phyloP scores from a whole-genome alignment of 495 filamentous ascomycete genomes.

The Aspergillus hancockii region DNA sequence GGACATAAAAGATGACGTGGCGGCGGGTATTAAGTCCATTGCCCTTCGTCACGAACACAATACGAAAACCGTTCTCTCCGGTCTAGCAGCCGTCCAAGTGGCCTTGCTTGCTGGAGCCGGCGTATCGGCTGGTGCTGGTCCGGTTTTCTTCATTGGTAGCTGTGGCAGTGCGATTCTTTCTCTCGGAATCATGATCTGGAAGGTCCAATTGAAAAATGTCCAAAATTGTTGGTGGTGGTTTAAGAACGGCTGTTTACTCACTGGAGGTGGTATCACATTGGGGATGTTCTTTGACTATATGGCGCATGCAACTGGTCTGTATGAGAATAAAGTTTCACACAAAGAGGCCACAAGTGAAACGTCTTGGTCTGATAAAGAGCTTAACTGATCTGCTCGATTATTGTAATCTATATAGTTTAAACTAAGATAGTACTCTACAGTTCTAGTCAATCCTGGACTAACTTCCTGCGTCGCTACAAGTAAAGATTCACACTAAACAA shows the following conservation, averaged over 20 bases:
- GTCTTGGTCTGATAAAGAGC: neutral
- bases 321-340: constrained; percentile 14
- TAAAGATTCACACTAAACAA: too few species aligned
- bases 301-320: constrained; percentile 34
- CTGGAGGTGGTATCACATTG: constrained; percentile 64
- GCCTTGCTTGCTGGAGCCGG: constrained; percentile 80
- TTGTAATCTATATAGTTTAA: neutral
- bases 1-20: constrained; percentile 92
- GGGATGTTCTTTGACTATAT: constrained; percentile 67
- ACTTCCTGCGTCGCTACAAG: too few species aligned
- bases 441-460: too few species aligned
- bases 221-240: constrained; percentile 99
- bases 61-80: constrained; percentile 82
- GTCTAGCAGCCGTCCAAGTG: constrained; percentile 73
- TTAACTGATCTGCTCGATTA: neutral
- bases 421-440: neutral
- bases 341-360: neutral
- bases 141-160: constrained; percentile 79
- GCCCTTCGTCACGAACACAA: constrained; percentile 84
- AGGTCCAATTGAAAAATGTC: constrained; percentile 79
- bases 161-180: constrained; percentile 80
- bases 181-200: constrained; percentile 84
- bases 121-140: constrained; percentile 69
- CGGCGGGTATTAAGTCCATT: constrained; percentile 94
- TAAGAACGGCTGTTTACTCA: constrained; percentile 67